phyloP scores from a whole-genome alignment of 2,329 filamentous ascomycete genomes.

The Fusarium algeriense region DNA sequence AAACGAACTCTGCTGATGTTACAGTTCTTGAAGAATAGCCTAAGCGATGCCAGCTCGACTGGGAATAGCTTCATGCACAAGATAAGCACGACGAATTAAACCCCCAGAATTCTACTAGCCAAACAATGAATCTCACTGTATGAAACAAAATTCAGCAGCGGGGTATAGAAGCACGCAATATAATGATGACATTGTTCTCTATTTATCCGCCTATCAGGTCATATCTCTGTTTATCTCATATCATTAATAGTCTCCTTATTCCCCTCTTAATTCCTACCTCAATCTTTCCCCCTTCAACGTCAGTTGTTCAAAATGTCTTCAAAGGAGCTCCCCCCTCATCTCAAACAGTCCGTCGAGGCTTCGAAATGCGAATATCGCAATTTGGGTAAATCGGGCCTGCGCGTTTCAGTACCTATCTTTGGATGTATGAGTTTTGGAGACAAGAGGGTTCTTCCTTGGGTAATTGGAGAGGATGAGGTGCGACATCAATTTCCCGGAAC shows the following conservation, averaged over 20 bases:
- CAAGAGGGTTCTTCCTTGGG: slow-evolving; percentile 29
- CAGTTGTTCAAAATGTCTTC: background rate
- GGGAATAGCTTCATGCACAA: slow-evolving; percentile 1
- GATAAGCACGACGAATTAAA: background rate
- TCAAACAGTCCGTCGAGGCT: slow-evolving; percentile 26
- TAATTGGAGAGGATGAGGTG: slow-evolving; percentile 31
- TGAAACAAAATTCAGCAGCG: background rate
- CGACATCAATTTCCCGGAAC: fast-evolving
- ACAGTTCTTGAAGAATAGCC: background rate
- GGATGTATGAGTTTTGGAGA: slow-evolving; percentile 39
- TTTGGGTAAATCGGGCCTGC: slow-evolving; percentile 13
- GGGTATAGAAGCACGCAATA: slow-evolving; percentile 8
- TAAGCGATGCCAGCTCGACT: background rate
- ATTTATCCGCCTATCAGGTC: slow-evolving; percentile 21
- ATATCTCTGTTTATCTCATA: background rate
- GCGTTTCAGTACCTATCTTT: slow-evolving; percentile 25
- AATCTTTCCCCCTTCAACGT: background rate
- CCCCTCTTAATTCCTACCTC: background rate
- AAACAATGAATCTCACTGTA: background rate
- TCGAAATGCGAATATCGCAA: slow-evolving; percentile 40
- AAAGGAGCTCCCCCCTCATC: slow-evolving; percentile 16
- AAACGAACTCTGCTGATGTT: too few relatives aligned
- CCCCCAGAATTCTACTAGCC: background rate
- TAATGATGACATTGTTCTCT: slow-evolving; percentile 3
- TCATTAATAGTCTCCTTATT: background rate